Conservation (phyloP, 2,329 filamentous ascomycete genomes). For the Neofusicoccum ribis region DNA sequence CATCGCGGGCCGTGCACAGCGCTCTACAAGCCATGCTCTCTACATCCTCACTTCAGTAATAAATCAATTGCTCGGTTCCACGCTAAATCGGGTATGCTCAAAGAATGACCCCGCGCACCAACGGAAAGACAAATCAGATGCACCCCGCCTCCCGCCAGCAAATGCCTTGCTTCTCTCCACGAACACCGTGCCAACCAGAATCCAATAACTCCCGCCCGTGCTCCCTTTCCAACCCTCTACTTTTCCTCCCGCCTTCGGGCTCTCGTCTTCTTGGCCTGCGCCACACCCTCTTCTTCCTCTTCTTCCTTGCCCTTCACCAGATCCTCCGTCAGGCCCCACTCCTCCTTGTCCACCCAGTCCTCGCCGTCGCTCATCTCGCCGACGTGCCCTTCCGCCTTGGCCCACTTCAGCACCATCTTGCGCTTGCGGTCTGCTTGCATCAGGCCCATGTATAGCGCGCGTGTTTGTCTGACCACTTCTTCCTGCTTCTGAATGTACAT, state of each 20-base stretch:
- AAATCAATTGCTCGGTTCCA: neutral
- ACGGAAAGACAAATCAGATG: neutral
- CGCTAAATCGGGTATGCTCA: slow-evolving; percentile 14
- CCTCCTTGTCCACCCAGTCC: slow-evolving; percentile 83
- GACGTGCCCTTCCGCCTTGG: slow-evolving; percentile 74
- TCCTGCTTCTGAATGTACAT: slow-evolving; percentile 85
- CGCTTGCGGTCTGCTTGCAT: slow-evolving; percentile 72
- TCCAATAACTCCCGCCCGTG: slow-evolving; percentile 4
- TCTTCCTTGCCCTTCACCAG: slow-evolving; percentile 82
- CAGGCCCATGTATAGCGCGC: slow-evolving; percentile 68
- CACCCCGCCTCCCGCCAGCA: slow-evolving; percentile 3
- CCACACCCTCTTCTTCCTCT: slow-evolving; percentile 61
- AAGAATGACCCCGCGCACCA: neutral
- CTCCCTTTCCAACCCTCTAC: neutral
- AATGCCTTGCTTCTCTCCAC: slow-evolving; percentile 10
- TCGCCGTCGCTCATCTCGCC: slow-evolving; percentile 84
- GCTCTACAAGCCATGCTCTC: neutral
- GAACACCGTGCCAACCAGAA: neutral
- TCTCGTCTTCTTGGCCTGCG: slow-evolving; percentile 52
- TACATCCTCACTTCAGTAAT: neutral
- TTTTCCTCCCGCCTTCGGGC: slow-evolving; percentile 18
- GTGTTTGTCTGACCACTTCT: slow-evolving; percentile 72
- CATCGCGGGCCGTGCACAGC: neutral
- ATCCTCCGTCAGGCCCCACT: slow-evolving; percentile 73
- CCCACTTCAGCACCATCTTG: slow-evolving; percentile 70